phyloP scores from a whole-genome alignment of 2,329 filamentous ascomycete species.

The Phaeosphaeria sp. region DNA sequence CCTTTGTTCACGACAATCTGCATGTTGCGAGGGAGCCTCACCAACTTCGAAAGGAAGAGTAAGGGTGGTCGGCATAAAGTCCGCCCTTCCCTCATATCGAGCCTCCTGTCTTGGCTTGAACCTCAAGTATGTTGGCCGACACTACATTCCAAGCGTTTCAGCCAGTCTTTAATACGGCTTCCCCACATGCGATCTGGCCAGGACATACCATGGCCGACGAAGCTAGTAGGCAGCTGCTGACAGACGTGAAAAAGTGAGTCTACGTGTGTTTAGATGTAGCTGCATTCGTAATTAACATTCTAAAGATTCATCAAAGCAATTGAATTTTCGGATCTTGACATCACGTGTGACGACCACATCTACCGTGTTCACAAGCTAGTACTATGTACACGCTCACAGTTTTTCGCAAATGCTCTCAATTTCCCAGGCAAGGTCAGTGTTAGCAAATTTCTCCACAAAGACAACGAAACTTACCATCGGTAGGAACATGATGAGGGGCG shows the following conservation, averaged over 20 bases:
- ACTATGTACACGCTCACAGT: conserved; percentile 1
- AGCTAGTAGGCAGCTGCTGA: neutral
- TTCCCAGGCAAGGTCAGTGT: conserved; percentile 14
- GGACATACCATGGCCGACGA: neutral
- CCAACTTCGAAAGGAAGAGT: neutral
- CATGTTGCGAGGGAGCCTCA: neutral
- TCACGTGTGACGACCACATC: neutral
- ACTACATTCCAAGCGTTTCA: neutral
- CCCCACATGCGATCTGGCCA: neutral
- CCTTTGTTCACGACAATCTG: neutral
- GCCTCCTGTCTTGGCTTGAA: neutral
- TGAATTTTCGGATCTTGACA: neutral
- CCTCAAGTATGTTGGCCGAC: neutral
- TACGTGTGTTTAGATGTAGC: neutral
- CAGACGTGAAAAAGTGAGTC: neutral
- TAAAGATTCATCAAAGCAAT: neutral
- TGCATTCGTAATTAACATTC: neutral
- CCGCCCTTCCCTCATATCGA: neutral
- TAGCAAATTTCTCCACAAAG: neutral
- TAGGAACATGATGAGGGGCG: conserved; percentile 13
- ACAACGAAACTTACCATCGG: neutral
- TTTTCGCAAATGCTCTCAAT: conserved; percentile 12
- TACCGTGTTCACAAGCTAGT: neutral
- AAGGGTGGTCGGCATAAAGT: neutral
- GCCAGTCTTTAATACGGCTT: neutral